Conservation (phyloP, 768 basidiomycete species). For the Termitomyces sp. region DNA sequence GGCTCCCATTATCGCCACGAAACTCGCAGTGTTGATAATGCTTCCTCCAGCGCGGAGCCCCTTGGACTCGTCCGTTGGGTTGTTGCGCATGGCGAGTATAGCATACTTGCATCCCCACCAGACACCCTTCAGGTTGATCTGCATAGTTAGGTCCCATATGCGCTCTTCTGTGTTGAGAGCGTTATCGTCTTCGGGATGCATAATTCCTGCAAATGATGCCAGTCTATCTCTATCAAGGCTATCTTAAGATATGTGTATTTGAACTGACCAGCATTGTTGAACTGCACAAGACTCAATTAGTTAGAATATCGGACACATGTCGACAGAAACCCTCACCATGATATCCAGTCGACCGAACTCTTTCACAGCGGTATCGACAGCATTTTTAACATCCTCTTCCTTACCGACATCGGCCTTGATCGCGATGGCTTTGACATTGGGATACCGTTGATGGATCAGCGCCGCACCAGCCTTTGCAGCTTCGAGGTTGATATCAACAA, state of each 20-base stretch:
- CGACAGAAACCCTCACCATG: slow-evolving; percentile 63
- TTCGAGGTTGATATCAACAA: slow-evolving; percentile 82
- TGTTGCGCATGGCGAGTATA: slow-evolving; percentile 93
- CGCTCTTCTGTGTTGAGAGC: slow-evolving; percentile 95
- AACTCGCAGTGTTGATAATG: slow-evolving; percentile 98
- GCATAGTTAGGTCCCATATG: slow-evolving; percentile 94
- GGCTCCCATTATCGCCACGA: slow-evolving; percentile 93
- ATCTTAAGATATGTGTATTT: background rate
- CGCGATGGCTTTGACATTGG: slow-evolving; percentile 67
- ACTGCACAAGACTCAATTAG: slow-evolving; percentile 44
- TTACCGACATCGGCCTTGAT: slow-evolving; percentile 85
- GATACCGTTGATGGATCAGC: slow-evolving; percentile 63
- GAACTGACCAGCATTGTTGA: slow-evolving; percentile 82
- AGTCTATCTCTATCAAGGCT: background rate
- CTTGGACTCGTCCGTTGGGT: slow-evolving; percentile 78
- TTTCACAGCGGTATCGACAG: slow-evolving; percentile 76
- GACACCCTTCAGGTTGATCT: slow-evolving; percentile 96
- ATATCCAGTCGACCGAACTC: slow-evolving; percentile 94
- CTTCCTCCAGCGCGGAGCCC: slow-evolving; percentile 82
- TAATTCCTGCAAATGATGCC: slow-evolving; percentile 64
- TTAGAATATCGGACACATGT: background rate
- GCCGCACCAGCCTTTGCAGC: slow-evolving; percentile 69
- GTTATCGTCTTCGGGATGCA: slow-evolving; percentile 94
- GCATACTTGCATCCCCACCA: slow-evolving; percentile 99
- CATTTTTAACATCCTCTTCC: slow-evolving; percentile 80